These are phyloP conservation scores for Simplicillium aogashimaense DNA, from an alignment of 2,329 filamentous ascomycete species.

Conservation along the genomic window DNA sequence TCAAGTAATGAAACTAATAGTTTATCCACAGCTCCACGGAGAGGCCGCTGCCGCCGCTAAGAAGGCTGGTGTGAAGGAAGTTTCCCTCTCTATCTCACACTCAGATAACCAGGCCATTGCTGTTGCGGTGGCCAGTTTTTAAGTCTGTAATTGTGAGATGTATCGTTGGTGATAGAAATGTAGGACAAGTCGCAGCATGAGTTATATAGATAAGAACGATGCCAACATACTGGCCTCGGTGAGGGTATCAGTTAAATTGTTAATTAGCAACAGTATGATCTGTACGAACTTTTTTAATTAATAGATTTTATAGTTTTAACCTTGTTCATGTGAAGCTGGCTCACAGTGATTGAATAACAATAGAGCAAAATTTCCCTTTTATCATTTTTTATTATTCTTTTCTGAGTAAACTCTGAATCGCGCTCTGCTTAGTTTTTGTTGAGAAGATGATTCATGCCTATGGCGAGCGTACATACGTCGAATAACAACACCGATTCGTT, in stretches of 20 bases:
- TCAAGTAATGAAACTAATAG: conserved; percentile 24
- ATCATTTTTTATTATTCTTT: conserved; percentile 1
- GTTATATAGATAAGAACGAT: too few species aligned
- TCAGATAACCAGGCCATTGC: conserved; percentile 90
- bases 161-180: too few species aligned
- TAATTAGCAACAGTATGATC: too few species aligned
- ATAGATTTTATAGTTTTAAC: conserved; percentile 3
- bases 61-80: conserved; percentile 75
- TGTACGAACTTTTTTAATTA: conserved; percentile 4
- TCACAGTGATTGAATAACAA: not conserved
- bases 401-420: not conserved
- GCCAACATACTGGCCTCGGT: too few species aligned
- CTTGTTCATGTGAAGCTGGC: not conserved
- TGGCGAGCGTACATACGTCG: too few species aligned
- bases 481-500: too few species aligned
- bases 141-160: conserved; percentile 15
- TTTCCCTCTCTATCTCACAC: conserved; percentile 93
- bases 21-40: conserved; percentile 61
- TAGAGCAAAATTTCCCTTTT: not conserved
- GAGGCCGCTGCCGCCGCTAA: conserved; percentile 76
- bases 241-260: too few species aligned
- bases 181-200: too few species aligned
- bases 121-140: conserved; percentile 79
- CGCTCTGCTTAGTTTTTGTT: not conserved
- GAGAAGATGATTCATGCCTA: not conserved